These are phyloP conservation scores for Dianthus caryophyllus DNA, from an alignment of 148 eudicot genomes.

Conservation along the genomic window DNA sequence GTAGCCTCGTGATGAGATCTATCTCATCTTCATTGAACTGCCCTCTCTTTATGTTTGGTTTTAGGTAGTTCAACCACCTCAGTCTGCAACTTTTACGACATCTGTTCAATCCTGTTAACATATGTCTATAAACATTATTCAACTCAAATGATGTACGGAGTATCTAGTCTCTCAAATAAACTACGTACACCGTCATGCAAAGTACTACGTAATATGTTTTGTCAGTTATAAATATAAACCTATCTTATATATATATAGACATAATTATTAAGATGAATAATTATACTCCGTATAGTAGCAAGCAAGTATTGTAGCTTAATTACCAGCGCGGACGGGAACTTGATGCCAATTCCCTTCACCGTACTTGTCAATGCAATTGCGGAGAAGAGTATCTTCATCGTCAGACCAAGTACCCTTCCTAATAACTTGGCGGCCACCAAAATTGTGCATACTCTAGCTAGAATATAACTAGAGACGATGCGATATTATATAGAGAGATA, in stretches of 20 bases:
- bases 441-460: not conserved
- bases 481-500: too few species aligned
- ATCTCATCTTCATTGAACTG: conserved; percentile 24
- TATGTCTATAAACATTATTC: not conserved
- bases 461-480: too few species aligned
- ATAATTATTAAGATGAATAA: too few species aligned
- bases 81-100: conserved; percentile 37
- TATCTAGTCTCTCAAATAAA: too few species aligned
- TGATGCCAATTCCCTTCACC: conserved; percentile 46
- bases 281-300: too few species aligned
- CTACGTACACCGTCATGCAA: too few species aligned
- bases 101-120: conserved; percentile 24
- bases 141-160: too few species aligned
- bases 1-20: conserved; percentile 26
- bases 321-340: conserved; percentile 43
- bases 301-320: not conserved
- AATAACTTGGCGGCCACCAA: conserved; percentile 10
- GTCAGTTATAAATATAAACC: too few species aligned
- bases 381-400: conserved; percentile 40
- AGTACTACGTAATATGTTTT: too few species aligned
- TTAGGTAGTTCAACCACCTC: conserved; percentile 36
- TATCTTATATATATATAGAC: too few species aligned
- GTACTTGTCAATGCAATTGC: conserved; percentile 28
- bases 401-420: conserved; percentile 37
- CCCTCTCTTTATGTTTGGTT: conserved; percentile 34